Base-by-base conservation (phyloP, 2,329 filamentous ascomycete species). In the Microsporum ferrugineum region DNA sequence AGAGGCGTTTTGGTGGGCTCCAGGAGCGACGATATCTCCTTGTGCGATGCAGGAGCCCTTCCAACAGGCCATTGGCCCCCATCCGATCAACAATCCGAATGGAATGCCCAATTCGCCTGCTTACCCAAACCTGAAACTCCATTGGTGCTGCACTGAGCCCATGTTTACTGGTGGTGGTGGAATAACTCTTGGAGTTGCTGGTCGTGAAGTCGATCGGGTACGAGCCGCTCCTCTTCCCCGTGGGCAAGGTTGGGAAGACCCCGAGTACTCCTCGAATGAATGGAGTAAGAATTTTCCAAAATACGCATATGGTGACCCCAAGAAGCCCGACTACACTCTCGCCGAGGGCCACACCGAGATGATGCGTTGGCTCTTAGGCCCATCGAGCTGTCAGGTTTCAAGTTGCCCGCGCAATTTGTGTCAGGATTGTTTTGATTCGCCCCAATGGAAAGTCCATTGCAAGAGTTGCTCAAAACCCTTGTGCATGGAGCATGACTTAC, bases 71-170 rank as follows among this genome's bases (percentile, higher is more conserved):
- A 34, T 29, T 53, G 66, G 51, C 12, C 27, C 8, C 10, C 55
- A 60, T 34, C 34, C 53, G 33, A 60, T 31, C n/a, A 53, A 47
- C 38, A 62, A 63, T 63, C 63, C 71, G 71, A 27, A 71, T 71
- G 17, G 75, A 45, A 47, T 47, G 72, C 71, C 38, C 67, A 70
- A 38, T 65, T 69, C 31, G 69, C 72, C 31, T 62, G 67, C 75
- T 55, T 77, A 78, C 39, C 79, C 80, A 10, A 78, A 76, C 61
- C 72, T 82, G 62, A 82, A 79, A 60, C 82, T 83, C 68, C 77
- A 79, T 64, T 84, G 82, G 82, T 84, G 82, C 67, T 84, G 82
- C 65, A 77, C 81, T 2, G 81, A 83, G 65, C 82, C 82, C 14
- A 78, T 82, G 57, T 83, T 84, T 66, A 83, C 81, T 31, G 81